Conservation (phyloP, 495 filamentous ascomycete genomes). For the Trichoderma parareesei region DNA sequence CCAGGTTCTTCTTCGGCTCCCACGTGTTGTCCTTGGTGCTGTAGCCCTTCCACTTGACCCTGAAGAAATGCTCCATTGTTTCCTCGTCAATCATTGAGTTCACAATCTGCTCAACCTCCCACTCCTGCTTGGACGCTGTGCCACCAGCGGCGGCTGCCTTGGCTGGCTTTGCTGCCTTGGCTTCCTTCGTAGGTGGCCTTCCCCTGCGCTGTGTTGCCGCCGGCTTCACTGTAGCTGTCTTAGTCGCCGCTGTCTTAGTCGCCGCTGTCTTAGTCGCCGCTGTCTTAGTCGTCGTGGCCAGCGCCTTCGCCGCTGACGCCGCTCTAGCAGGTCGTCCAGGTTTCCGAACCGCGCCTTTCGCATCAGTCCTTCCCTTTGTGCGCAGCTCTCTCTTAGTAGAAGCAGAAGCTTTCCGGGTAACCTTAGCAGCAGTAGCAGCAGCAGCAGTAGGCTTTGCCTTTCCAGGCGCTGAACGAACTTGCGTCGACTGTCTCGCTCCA, state of each 20-base stretch:
- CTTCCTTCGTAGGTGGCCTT: neutral
- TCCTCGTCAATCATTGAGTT: slow-evolving; percentile 24
- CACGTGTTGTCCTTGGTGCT: slow-evolving; percentile 28
- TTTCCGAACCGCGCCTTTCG: neutral
- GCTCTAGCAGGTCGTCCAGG: neutral
- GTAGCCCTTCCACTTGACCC: slow-evolving; percentile 37
- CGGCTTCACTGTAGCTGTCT: neutral
- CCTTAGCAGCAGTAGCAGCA: too few species aligned
- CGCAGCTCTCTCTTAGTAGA: neutral
- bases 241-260: too few species aligned
- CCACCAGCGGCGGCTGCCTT: neutral
- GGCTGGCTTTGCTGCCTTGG: neutral
- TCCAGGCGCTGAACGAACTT: neutral
- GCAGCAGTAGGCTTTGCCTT: neutral
- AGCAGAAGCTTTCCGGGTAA: neutral
- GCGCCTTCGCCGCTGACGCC: neutral
- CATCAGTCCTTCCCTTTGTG: neutral
- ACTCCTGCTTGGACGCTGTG: slow-evolving; percentile 15
- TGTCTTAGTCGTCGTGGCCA: too few species aligned
- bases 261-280: neutral
- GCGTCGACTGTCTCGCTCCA: neutral
- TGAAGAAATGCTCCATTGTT: slow-evolving; percentile 27
- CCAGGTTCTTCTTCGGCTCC: slow-evolving; percentile 33
- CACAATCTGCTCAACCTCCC: slow-evolving; percentile 32
- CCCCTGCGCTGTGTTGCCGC: neutral